A percentile compares a stretch with the other conserved stretches of the same genome.
Evolutionary conservation across 2,329 filamentous ascomycete genomes (phyloP).

Genomic region (Colletotrichum nymphaeae): DNA sequence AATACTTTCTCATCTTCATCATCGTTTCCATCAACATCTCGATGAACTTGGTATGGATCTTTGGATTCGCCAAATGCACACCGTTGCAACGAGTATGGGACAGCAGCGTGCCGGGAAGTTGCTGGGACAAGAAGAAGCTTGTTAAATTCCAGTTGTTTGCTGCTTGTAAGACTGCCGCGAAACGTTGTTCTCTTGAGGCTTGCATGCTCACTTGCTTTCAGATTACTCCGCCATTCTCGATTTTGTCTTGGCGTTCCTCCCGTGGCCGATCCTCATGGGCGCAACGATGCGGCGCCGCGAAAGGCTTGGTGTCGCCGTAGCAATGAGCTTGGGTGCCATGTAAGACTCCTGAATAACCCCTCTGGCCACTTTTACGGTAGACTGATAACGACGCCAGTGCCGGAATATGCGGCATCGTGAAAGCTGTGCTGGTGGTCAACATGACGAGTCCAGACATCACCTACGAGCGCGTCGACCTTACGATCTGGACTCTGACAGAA

Average conservation of each 20-base stretch:
- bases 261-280: slow-evolving; percentile 48
- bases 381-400: slow-evolving; percentile 38
- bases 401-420: slow-evolving; percentile 47
- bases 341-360: slow-evolving; percentile 33
- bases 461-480: slow-evolving; percentile 48
- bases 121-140: slow-evolving; percentile 43
- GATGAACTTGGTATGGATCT: slow-evolving; percentile 46
- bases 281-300: slow-evolving; percentile 46
- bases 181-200: fast-evolving
- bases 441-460: slow-evolving; percentile 48
- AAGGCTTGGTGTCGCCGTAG: slow-evolving; percentile 47
- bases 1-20: slow-evolving; percentile 44
- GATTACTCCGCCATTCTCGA: slow-evolving; percentile 49
- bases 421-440: slow-evolving; percentile 44
- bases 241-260: slow-evolving; percentile 47
- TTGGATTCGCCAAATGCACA: slow-evolving; percentile 46
- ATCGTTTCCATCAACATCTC: slow-evolving; percentile 38
- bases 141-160: slow-evolving; percentile 45
- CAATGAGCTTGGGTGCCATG: slow-evolving; percentile 50
- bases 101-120: slow-evolving; percentile 40
- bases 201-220: neutral
- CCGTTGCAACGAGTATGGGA: slow-evolving; percentile 44
- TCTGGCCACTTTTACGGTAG: neutral
- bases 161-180: slow-evolving; percentile 40
- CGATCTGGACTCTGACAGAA: slow-evolving; percentile 49